Evolutionary conservation across 371 early-diverging fungal species (phyloP), one percentile per base, ranked within the genome.

Genomic region (Mortierella sp.): DNA sequence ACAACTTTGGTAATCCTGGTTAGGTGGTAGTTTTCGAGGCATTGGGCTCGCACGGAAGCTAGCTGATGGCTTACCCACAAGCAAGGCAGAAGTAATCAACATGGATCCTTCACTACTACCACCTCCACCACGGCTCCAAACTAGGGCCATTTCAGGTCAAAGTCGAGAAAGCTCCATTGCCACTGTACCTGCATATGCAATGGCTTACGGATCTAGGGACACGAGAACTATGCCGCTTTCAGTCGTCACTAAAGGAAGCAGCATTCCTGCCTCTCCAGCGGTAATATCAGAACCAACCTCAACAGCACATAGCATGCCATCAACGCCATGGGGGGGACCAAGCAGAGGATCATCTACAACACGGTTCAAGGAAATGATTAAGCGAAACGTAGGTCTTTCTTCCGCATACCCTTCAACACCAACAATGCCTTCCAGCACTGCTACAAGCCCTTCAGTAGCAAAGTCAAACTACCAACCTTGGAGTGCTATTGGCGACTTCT

Each of bases 301-400:
- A 41, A 40, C 38, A 32, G 21, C 50, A 0, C 19, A 0, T 16
- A 48, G 15, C 21, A 33, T 28, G 16, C 38, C 52, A 16, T 57
- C 28, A 63, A 63, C 63, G 15, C 57, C 67, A 0, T 11, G 61
- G 7, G 43, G 65, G 7, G 72, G 72, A 24, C 47, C 69, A 5
- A 24, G 28, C 0, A 67, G 60, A 45, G 77, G 69, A 40, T 69
- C 80, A 0, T 74, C 80, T 7, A 65, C 74, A 19, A 48, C 64
- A 10, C 70, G 80, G 16, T 67, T 79, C 52, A 79, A 70, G 32
- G 74, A 74, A 22, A 67, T 79, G 65, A 40, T 79, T n/a, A 79
- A 79, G 24, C 63, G 80, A 3, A 78, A 78, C 53, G 79, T 73
- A 5, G 74, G 80, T 5, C 64, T 79, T n/a, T 67, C 79, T 7